A percentile compares a stretch with the other conserved stretches of the same genome.
These are phyloP conservation scores for Mucor indicus DNA, from an alignment of 371 early-diverging fungal genomes.

Conservation along the genomic window DNA sequence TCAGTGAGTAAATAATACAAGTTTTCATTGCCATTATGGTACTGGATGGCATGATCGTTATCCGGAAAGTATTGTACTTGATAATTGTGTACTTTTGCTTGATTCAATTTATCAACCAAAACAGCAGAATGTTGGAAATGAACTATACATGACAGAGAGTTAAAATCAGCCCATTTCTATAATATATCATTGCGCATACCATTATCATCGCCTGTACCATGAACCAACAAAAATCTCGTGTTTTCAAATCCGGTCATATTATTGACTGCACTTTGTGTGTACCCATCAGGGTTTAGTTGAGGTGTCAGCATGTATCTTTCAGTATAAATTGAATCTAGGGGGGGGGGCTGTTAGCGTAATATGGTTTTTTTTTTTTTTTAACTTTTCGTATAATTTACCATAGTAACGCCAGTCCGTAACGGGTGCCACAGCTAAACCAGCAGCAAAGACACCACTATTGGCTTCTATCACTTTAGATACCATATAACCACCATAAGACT, in stretches of 20 bases:
- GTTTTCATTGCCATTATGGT: constrained; percentile 65
- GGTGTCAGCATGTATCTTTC: constrained; percentile 95
- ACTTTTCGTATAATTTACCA: no score
- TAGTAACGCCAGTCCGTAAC: constrained; percentile 89
- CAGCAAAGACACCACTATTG: constrained; percentile 70
- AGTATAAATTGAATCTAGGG: constrained; percentile 91
- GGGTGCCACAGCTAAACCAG: constrained; percentile 92
- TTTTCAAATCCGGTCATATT: constrained; percentile 79
- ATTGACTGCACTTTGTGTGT: constrained; percentile 67
- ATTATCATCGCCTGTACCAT: constrained; percentile 90
- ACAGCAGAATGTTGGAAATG: constrained; percentile 77
- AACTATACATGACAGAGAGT: no score
- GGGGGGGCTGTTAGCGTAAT: no score
- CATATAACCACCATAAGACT: constrained; percentile 91
- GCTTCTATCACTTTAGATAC: constrained; percentile 83
- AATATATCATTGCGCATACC: constrained; percentile 12
- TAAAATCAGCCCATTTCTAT: not conserved
- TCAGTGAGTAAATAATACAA: constrained; percentile 50
- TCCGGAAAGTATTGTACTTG: constrained; percentile 86
- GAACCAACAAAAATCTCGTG: constrained; percentile 74
- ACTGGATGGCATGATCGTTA: constrained; percentile 82
- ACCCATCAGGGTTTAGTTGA: constrained; percentile 70
- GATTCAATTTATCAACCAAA: constrained; percentile 70
- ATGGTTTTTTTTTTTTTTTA: not conserved
- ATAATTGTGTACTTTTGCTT: constrained; percentile 69